Evolutionary conservation across 129 eudicot species (phyloP).

Genomic region (Heracleum sosnowskyi): DNA sequence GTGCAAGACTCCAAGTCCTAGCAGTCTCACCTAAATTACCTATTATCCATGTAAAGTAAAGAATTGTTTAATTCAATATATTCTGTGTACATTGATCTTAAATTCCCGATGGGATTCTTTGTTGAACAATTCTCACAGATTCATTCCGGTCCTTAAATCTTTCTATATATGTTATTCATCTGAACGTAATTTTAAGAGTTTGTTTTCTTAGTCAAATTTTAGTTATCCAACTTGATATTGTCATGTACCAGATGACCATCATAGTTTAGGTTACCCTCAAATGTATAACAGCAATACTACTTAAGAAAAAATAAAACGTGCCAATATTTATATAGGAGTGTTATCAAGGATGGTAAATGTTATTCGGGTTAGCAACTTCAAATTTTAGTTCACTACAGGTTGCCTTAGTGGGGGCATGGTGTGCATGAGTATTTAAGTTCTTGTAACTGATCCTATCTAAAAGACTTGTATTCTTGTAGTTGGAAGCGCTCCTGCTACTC

Average conservation of each 20-base stretch:
- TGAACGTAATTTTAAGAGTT: neutral
- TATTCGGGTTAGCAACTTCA: neutral
- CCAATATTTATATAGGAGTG: neutral
- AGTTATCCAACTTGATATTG: neutral
- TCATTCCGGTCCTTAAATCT: neutral
- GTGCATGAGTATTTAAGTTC: neutral
- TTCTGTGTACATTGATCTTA: neutral
- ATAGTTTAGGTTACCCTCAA: neutral
- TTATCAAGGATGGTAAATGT: neutral
- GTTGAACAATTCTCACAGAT: neutral
- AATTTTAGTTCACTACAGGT: neutral
- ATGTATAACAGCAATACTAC: neutral
- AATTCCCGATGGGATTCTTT: neutral
- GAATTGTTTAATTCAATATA: neutral
- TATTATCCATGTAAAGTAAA: neutral
- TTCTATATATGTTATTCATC: neutral
- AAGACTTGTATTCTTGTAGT: conserved; percentile 40
- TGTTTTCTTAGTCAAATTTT: neutral
- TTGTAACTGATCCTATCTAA: neutral
- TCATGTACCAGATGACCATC: neutral
- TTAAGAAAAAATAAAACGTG: neutral
- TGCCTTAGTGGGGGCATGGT: neutral
- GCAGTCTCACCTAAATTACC: neutral
- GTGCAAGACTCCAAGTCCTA: neutral
- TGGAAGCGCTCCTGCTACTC: conserved; percentile 54